Conservation (phyloP, 495 filamentous ascomycete genomes). For the Aspergillus steynii region DNA sequence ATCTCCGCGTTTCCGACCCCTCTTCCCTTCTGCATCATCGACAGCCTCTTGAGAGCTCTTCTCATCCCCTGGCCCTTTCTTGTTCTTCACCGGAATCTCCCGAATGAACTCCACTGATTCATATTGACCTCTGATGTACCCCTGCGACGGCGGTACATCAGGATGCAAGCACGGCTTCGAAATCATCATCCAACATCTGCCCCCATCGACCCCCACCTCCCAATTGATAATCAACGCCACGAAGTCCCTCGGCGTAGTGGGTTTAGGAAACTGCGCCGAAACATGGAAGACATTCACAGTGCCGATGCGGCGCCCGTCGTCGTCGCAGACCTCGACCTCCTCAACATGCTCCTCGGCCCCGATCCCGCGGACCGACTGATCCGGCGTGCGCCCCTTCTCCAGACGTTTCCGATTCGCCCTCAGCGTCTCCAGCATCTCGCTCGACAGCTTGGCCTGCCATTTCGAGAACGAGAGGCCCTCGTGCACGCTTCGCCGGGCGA, state of each 20-base stretch:
- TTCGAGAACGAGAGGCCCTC: conserved; percentile 69
- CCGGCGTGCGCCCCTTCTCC: conserved; percentile 30
- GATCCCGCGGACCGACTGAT: conserved; percentile 73
- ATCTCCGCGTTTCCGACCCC: background rate
- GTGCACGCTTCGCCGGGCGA: conserved; percentile 82
- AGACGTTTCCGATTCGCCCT: conserved; percentile 60
- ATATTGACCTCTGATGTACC: conserved; percentile 81
- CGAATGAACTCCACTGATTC: conserved; percentile 91
- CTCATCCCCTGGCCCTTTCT: conserved; percentile 4
- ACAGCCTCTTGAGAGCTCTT: conserved; percentile 6
- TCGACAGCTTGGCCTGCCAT: conserved; percentile 53
- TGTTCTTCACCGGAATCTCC: conserved; percentile 60
- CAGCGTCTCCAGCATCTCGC: conserved; percentile 55
- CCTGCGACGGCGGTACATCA: conserved; percentile 62
- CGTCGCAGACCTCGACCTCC: conserved; percentile 51
- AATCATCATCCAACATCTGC: conserved; percentile 77
- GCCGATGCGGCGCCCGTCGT: conserved; percentile 33
- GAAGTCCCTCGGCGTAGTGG: conserved; percentile 86
- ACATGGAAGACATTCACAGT: conserved; percentile 69
- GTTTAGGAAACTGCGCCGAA: conserved; percentile 86
- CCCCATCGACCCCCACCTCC: conserved; percentile 28
- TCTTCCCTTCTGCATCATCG: background rate
- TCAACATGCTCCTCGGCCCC: conserved; percentile 76
- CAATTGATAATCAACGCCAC: conserved; percentile 70
- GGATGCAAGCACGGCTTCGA: conserved; percentile 81